These are phyloP conservation scores for Daedaleopsis nitida DNA, from an alignment of 768 basidiomycete genomes.

Conservation along the genomic window DNA sequence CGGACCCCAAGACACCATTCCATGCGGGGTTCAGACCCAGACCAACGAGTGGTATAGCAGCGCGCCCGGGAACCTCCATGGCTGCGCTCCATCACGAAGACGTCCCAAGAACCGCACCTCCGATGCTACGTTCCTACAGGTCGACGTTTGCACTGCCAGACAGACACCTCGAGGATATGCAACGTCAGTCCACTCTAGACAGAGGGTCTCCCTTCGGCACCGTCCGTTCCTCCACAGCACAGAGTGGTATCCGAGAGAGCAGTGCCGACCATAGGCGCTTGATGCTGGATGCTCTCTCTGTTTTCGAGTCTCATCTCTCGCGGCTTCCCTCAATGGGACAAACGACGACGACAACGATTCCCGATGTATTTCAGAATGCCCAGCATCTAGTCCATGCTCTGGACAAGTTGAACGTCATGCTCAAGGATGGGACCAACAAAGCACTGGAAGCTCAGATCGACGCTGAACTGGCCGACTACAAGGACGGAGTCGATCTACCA, in stretches of 20 bases:
- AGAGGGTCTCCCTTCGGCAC: constrained; percentile 20
- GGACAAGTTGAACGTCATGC: constrained; percentile 64
- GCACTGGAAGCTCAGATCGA: constrained; percentile 77
- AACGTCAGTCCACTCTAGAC: constrained; percentile 9
- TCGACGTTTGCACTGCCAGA: constrained; percentile 39
- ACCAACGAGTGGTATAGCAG: constrained; percentile 5
- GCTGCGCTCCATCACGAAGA: constrained; percentile 35
- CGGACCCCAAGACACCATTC: constrained; percentile 12
- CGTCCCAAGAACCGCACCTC: constrained; percentile 40
- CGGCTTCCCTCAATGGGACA: constrained; percentile 51
- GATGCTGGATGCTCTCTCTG: constrained; percentile 65
- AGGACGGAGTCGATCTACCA: constrained; percentile 39
- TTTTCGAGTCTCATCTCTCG: constrained; percentile 69
- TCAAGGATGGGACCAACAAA: constrained; percentile 54
- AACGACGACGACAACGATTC: constrained; percentile 41
- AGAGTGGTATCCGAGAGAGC: constrained; percentile 18
- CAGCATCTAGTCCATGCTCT: constrained; percentile 64
- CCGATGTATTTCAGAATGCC: constrained; percentile 63
- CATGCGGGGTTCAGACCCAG: constrained; percentile 16
- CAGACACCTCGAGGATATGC: constrained; percentile 7
- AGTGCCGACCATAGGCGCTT: constrained; percentile 63
- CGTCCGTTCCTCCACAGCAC: constrained; percentile 14
- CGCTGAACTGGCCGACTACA: constrained; percentile 62
- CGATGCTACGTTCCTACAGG: constrained; percentile 42
- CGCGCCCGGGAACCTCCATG: constrained; percentile 38